phyloP scores from a whole-genome alignment of 768 basidiomycete species.

The Leccinum subgranulosum region DNA sequence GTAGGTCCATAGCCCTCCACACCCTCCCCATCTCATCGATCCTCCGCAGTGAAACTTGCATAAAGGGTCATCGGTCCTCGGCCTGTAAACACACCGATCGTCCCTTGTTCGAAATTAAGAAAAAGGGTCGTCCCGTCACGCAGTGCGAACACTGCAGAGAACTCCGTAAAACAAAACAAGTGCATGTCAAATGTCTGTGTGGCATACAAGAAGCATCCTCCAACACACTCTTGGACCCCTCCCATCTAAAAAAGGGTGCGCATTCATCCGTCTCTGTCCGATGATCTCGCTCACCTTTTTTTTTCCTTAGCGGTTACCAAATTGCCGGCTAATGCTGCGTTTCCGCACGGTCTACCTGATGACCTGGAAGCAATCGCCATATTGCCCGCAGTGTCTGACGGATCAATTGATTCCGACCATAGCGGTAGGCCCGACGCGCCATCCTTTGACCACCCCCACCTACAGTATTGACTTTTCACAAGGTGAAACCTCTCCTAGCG shows the following conservation, averaged over 20 bases:
- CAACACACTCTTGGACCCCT: constrained; percentile 19
- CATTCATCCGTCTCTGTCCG: constrained; percentile 12
- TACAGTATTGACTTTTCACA: constrained; percentile 44
- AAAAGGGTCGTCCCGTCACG: constrained; percentile 56
- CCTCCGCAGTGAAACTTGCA: constrained; percentile 77
- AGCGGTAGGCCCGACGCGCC: constrained; percentile 58
- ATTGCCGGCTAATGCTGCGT: constrained; percentile 69
- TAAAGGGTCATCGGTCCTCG: constrained; percentile 91
- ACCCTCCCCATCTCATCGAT: constrained; percentile 5
- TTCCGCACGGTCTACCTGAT: constrained; percentile 73
- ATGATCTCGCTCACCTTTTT: constrained; percentile 27
- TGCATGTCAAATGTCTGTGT: constrained; percentile 44
- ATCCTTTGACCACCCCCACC: constrained; percentile 36
- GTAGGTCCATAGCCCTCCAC: constrained; percentile 40
- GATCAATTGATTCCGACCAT: constrained; percentile 59
- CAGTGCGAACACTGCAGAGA: constrained; percentile 53
- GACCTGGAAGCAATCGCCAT: constrained; percentile 54
- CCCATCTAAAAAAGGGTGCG: constrained; percentile 63
- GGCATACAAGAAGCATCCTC: constrained; percentile 36
- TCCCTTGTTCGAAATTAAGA: constrained; percentile 79
- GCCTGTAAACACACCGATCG: constrained; percentile 86
- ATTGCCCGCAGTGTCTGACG: constrained; percentile 40
- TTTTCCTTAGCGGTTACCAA: constrained; percentile 47
- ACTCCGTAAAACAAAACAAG: constrained; percentile 43
- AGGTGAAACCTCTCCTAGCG: constrained; percentile 45